Conservation (phyloP, 2,329 filamentous ascomycete species). For the Diaporthe citri region DNA sequence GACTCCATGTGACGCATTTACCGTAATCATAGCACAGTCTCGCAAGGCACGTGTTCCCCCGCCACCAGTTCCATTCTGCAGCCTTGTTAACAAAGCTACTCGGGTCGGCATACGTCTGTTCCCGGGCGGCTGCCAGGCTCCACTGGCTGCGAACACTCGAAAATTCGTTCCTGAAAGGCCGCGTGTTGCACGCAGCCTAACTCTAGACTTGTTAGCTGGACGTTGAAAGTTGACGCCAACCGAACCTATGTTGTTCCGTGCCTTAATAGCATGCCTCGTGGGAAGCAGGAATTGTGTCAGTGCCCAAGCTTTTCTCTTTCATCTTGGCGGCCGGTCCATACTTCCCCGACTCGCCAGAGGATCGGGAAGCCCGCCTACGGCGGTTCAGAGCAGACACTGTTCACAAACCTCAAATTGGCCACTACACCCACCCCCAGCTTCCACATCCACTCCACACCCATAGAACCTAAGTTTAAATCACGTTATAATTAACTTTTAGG, state of each 20-base stretch:
- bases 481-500: no score
- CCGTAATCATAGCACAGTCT: not conserved
- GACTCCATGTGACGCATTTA: not conserved
- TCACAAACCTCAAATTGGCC: no score
- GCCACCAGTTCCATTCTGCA: not conserved
- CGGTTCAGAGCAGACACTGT: no score
- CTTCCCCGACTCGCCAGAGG: not conserved
- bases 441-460: no score
- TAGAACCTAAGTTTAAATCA: no score
- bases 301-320: not conserved
- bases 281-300: not conserved
- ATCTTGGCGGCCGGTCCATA: not conserved
- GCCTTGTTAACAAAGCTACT: not conserved
- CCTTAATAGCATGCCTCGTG: not conserved
- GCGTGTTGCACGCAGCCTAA: not conserved
- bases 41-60: not conserved
- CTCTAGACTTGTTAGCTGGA: not conserved
- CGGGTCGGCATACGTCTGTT: not conserved
- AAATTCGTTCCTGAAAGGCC: not conserved
- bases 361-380: slow-evolving; percentile 16
- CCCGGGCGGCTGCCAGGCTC: not conserved
- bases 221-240: not conserved
- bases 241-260: not conserved
- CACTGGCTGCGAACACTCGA: not conserved
- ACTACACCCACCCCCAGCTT: no score